Evolutionary conservation across 2,329 filamentous ascomycete species (phyloP), one percentile per base, ranked within the genome.

Genomic region (Pseudogymnoascus sp.): DNA sequence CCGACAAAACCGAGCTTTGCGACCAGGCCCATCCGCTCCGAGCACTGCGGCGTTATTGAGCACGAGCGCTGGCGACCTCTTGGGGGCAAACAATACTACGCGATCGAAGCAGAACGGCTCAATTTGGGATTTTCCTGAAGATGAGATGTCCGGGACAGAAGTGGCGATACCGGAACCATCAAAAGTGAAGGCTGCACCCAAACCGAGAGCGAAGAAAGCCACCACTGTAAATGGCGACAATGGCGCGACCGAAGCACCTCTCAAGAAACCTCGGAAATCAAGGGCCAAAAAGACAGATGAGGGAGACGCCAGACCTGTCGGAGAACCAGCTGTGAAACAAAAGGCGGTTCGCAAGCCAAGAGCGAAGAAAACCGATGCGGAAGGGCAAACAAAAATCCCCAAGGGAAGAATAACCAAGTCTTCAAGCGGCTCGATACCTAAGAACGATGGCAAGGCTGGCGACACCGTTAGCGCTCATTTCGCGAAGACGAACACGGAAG

Each of bases 51-150:
- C 69, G 14, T 70, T 68, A 10, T 72, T 74, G 0, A 82, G 81
- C 62, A 77, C 77, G 2, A 79, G 74, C 64, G 77, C 79, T 25
- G 74, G 68, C 69, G 70, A 60, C 68, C 73, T 8, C 73, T 72
- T 5, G 73, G 71, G 1, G 59, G 5, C 21, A 60, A 60, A 40
- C 5, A 35, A 60, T 23, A 40, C 59, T 11, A 11, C 11, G 42
- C 8, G 53, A 7, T 60, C 59, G 23, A 59, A 63, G 40, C 62
- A 28, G 4, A 42, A 38, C 16, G 59, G 28, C 31, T 62, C 44
- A 5, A 38, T 60, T 42, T 62, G 65, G 21, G 62, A 61, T 14
- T 67, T 67, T 63, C 50, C 66, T 8, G 25, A 67, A 56, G 64
- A 65, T 40, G 59, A 60, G 14, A 60, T 38, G 18, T 25, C 11